Base-by-base conservation (phyloP, 2,329 filamentous ascomycete species). In the Epicoccum sorghinum region DNA sequence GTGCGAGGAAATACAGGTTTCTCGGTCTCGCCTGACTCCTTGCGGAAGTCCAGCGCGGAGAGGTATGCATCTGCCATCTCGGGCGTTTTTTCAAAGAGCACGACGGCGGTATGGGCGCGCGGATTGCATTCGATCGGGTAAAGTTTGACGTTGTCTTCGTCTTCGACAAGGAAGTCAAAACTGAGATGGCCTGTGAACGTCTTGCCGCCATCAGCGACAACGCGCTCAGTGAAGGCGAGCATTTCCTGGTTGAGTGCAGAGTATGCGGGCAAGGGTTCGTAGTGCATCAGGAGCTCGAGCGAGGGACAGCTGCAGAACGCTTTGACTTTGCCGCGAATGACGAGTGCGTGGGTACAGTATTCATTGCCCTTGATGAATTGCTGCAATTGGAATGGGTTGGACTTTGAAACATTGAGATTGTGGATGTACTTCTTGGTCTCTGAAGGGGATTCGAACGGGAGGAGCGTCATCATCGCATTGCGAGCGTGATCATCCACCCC, bases 91-190 rank as follows among this genome's bases (percentile, higher is more conserved):
- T 65, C 74, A 67, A 90, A 88, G 0, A 90, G 73, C 1, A 85
- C 78, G 0, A 87, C 82, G 0, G 88, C 88, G 0, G 88, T 90
- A 62, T 90, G 87, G 0, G 84, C 85, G 12, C 88, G 78, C 0
- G 88, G 88, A 51, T 90, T 90, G 65, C 87, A 90, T 66, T 90
- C 87, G 52, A 90, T 90, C 0, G 87, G 86, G 59, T 85, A 87
- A 1, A 90, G 68, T 25, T 62, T 66, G 10, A 76, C 64, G 60
- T 72, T 61, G 12, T 65, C 49, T 30, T 62, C 54, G 25, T 64
- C 47, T 42, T 84, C 80, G 2, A 89, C 82, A 60, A 91, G 76
- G 58, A 93, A 88, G 68, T 90, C 86, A 48, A 93, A 87, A 14
- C 83, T 87, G 29, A 92, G 70, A 67, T 93, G 90, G 0, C 89